Conservation (phyloP, 805 yeast genomes). For the Ogataea nakhonphanomensis region DNA sequence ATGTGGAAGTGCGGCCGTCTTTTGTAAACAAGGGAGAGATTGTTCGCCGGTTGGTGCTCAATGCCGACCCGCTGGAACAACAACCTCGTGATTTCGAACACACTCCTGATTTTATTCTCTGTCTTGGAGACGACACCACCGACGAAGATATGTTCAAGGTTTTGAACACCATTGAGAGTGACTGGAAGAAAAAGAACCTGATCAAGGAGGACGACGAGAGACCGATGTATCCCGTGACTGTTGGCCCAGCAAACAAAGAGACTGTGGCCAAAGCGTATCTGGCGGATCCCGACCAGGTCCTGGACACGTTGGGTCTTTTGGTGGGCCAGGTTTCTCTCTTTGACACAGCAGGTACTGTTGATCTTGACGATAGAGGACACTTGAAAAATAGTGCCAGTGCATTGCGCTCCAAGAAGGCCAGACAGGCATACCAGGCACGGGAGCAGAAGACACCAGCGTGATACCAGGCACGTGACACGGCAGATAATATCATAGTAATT, state of each 20-base stretch:
- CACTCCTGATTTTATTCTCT: constrained; percentile 79
- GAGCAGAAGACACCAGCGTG: background rate
- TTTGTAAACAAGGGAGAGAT: constrained; percentile 97
- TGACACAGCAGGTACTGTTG: constrained; percentile 74
- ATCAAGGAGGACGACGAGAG: constrained; percentile 48
- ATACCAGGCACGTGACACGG: background rate
- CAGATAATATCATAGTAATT: background rate
- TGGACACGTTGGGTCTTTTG: constrained; percentile 77
- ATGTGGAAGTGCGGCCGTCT: constrained; percentile 93
- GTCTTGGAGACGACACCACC: constrained; percentile 93
- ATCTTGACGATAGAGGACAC: constrained; percentile 76
- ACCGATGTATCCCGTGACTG: constrained; percentile 82
- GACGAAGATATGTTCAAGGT: constrained; percentile 97
- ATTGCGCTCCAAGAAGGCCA: constrained; percentile 37
- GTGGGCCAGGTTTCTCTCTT: constrained; percentile 76
- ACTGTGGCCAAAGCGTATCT: constrained; percentile 85
- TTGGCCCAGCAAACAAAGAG: constrained; percentile 85
- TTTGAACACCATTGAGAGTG: constrained; percentile 56
- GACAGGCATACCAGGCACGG: constrained; percentile 30
- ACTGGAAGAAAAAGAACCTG: constrained; percentile 44
- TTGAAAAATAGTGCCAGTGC: constrained; percentile 46
- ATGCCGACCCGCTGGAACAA: constrained; percentile 49
- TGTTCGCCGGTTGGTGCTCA: constrained; percentile 71
- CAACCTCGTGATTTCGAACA: constrained; percentile 31
- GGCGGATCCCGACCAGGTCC: constrained; percentile 76